Evolutionary conservation across 2,329 filamentous ascomycete genomes (phyloP).

Genomic region (Colletotrichum trifolii): DNA sequence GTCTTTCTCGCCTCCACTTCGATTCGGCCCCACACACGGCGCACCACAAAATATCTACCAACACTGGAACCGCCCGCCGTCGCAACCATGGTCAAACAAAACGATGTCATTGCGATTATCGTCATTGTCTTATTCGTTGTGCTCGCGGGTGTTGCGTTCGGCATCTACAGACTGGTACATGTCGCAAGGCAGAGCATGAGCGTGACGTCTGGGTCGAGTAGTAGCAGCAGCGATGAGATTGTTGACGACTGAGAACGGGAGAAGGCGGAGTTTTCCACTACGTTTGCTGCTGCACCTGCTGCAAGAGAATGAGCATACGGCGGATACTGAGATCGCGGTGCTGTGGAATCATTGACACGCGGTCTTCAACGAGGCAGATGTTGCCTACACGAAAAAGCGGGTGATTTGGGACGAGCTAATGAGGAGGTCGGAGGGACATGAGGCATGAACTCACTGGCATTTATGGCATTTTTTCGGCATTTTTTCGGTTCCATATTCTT

Average conservation of each 20-base stretch:
- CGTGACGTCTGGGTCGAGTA: slow-evolving; percentile 47
- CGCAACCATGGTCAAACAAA: slow-evolving; percentile 68
- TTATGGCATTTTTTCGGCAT: slow-evolving; percentile 25
- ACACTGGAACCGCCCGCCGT: slow-evolving; percentile 27
- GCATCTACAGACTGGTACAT: slow-evolving; percentile 71
- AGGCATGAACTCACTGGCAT: slow-evolving; percentile 30
- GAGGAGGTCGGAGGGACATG: slow-evolving; percentile 19
- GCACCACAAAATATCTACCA: no score
- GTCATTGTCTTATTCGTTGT: slow-evolving; percentile 74
- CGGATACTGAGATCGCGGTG: no score
- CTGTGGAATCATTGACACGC: no score
- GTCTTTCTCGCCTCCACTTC: no score
- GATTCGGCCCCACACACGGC: no score
- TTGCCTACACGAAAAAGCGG: neutral
- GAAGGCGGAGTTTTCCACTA: neutral
- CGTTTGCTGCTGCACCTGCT: neutral
- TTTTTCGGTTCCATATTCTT: neutral
- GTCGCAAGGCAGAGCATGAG: slow-evolving; percentile 58
- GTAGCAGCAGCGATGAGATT: slow-evolving; percentile 42
- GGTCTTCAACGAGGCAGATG: no score
- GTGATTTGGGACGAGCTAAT: slow-evolving; percentile 23
- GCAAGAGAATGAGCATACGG: no score
- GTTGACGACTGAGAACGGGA: slow-evolving; percentile 39
- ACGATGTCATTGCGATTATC: slow-evolving; percentile 76
- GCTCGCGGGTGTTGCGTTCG: slow-evolving; percentile 70